Conservation (phyloP, 106 monocot species). For the Cymbidium sinense region DNA sequence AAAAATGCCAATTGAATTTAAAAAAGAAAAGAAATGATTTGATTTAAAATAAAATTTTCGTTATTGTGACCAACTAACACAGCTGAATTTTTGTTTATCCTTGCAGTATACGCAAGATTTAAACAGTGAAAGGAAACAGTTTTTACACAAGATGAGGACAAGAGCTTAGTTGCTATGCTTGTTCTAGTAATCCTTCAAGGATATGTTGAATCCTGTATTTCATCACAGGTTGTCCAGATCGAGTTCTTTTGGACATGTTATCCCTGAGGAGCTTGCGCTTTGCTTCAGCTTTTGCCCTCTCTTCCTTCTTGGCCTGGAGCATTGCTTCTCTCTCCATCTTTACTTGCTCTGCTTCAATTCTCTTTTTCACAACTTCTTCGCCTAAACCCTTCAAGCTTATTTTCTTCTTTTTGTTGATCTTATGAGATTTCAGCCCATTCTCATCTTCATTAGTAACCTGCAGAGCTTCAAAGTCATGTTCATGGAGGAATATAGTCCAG, state of each 20-base stretch:
- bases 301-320: conserved; percentile 45
- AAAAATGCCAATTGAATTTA: too few species aligned
- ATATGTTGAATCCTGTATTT: conserved; percentile 78
- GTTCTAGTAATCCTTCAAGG: conserved; percentile 42
- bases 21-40: too few species aligned
- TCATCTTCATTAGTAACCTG: conserved; percentile 16
- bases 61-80: too few species aligned
- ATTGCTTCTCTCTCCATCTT: conserved; percentile 56
- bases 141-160: background rate
- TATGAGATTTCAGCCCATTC: conserved; percentile 12
- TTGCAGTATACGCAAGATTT: background rate
- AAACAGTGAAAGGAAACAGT: background rate
- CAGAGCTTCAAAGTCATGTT: background rate
- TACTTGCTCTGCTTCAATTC: conserved; percentile 58
- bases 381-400: conserved; percentile 36
- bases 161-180: background rate
- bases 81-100: too few species aligned
- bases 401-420: conserved; percentile 41
- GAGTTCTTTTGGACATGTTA: conserved; percentile 86
- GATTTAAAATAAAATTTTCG: too few species aligned
- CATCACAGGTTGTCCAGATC: conserved; percentile 90
- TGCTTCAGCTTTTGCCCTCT: conserved; percentile 44
- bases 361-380: conserved; percentile 64
- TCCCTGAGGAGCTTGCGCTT: conserved; percentile 43
- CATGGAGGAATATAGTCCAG: too few species aligned